A percentile compares a stretch with the other conserved stretches of the same genome.
Evolutionary conservation across 169 alveolate species (phyloP).

Genomic region (Cryptosporidium baileyi): DNA sequence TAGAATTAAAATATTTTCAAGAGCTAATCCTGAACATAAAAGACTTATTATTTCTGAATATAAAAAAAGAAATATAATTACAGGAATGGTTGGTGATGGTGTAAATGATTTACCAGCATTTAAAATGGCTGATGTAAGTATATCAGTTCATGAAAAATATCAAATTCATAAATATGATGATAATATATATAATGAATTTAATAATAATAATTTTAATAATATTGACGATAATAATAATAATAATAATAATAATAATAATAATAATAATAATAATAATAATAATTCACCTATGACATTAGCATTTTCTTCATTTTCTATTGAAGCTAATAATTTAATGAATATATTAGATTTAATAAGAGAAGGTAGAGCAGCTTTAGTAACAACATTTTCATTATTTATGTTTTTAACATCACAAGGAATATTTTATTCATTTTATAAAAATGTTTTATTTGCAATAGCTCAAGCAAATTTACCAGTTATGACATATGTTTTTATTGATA

Average conservation of each 20-base stretch:
- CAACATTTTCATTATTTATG: slow-evolving; percentile 46
- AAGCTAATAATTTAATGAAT: slow-evolving; percentile 23
- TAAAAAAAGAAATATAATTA: background rate
- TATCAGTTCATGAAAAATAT: slow-evolving; percentile 16
- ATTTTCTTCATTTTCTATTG: slow-evolving; percentile 47
- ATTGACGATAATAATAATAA: background rate
- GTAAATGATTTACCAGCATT: slow-evolving; percentile 60
- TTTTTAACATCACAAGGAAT: slow-evolving; percentile 34
- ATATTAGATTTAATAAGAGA: slow-evolving; percentile 41
- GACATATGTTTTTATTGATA: slow-evolving; percentile 48
- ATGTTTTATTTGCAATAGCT: slow-evolving; percentile 42
- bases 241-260: background rate
- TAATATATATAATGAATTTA: background rate
- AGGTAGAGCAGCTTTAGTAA: slow-evolving; percentile 60
- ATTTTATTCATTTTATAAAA: slow-evolving; percentile 34
- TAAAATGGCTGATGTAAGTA: slow-evolving; percentile 43
- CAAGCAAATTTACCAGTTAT: slow-evolving; percentile 61
- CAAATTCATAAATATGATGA: background rate
- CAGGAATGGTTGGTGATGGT: slow-evolving; percentile 68
- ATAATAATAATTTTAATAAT: slow-evolving; percentile 2
- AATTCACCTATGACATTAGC: slow-evolving; percentile 55
- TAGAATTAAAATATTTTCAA: slow-evolving; percentile 29
- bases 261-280: background rate
- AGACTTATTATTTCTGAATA: slow-evolving; percentile 7
- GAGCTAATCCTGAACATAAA: slow-evolving; percentile 54